Base-by-base conservation (phyloP, 1,284 basidiomycete genomes). In the Ceratobasidium sp. region DNA sequence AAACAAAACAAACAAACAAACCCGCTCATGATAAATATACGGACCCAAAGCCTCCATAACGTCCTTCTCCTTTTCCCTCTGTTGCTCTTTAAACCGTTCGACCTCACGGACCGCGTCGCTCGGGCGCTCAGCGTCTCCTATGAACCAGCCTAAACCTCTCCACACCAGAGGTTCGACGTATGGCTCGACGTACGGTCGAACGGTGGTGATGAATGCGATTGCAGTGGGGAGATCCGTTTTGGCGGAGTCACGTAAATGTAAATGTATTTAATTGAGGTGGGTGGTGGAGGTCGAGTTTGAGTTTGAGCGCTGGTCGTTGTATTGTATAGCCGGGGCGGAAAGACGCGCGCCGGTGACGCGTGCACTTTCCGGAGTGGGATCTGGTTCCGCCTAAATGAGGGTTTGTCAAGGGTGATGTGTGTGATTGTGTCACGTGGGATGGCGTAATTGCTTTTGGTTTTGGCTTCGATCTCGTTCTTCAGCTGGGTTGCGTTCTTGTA, bases 1-100 rank as follows among this genome's bases (percentile, higher is more conserved):
- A 13, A 7, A 51, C 26, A 68, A 68, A 33, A 4, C 46, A 46
- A 49, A 49, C n/a, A 53, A 40, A 67, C 73, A 44, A 61, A 76
- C 73, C 51, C 73, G 73, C 51, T 76, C 61, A 67, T 76, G 73
- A 61, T 76, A 67, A 9, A 76, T 76, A 67, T 76, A 76, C 15
- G 61, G 61, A 20, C 49, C 73, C 49, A 80, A 40, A 3, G 56
- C 75, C 28, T 75, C 68, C 49, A 77, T 73, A n/a, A 78, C 70
- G 23, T 53, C 70, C 28, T 20, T 33, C 42, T 79, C 80, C 64
- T 69, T 68, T 51, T 75, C 78, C 69, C 58, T 46, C 73, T 77
- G 51, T 63, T 70, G 58, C 68, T 44, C 49, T 33, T 76, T 76
- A 46, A 63, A 76, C 63, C 39, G 28, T n/a, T 76, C 73, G 33